Evolutionary conservation across 345 rosid genomes (phyloP).

Genomic region (Aegle marmelos): DNA sequence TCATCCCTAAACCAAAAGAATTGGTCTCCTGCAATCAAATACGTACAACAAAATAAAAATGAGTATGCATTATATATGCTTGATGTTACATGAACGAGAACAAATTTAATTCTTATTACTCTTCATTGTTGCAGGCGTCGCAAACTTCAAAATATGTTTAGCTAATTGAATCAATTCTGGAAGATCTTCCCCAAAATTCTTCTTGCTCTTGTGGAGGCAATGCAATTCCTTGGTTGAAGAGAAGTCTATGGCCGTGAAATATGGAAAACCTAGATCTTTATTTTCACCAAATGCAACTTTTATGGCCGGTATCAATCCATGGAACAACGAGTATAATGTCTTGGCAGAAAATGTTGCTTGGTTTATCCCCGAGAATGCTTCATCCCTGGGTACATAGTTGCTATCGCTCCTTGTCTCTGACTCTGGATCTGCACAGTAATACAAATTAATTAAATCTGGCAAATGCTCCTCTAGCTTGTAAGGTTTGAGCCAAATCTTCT

Average conservation of each 20-base stretch:
- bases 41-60: not conserved
- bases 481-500: not conserved
- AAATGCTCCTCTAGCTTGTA: not conserved
- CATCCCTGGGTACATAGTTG: constrained; percentile 61
- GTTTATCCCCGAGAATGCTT: constrained; percentile 56
- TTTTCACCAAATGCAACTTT: constrained; percentile 36
- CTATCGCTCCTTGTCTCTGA: not conserved
- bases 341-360: constrained; percentile 49
- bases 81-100: not conserved
- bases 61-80: not conserved
- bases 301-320: constrained; percentile 50
- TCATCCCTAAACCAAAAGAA: constrained; percentile 80
- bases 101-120: constrained; percentile 23
- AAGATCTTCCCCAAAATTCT: constrained; percentile 41
- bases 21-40: constrained; percentile 45
- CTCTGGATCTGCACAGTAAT: not conserved
- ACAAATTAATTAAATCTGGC: not conserved
- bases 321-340: constrained; percentile 51
- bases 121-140: constrained; percentile 41
- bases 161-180: constrained; percentile 40
- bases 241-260: constrained; percentile 61
- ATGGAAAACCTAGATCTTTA: constrained; percentile 44
- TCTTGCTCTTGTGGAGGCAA: constrained; percentile 26
- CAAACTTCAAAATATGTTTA: constrained; percentile 48
- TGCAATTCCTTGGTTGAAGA: constrained; percentile 55